Conservation (phyloP, 2,329 filamentous ascomycete species). For the Ustilaginoidea virens region DNA sequence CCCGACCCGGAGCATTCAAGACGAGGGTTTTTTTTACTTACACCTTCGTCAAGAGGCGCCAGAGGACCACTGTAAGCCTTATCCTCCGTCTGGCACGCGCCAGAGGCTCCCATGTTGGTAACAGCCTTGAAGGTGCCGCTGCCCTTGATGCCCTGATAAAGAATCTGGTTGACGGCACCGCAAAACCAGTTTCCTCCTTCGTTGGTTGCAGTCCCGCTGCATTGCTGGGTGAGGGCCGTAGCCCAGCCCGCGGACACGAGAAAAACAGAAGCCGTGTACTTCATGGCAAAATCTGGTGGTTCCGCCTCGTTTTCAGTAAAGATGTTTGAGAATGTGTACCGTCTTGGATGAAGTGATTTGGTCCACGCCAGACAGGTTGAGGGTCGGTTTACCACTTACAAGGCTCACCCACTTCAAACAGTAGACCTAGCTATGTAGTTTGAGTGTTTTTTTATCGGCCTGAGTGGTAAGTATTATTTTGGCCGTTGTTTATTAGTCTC, state of each 20-base stretch:
- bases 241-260: constrained; percentile 15
- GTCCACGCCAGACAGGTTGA: too few species aligned
- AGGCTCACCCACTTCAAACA: too few species aligned
- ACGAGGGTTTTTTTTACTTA: too few species aligned
- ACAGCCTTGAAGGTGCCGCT: constrained; percentile 50
- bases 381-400: too few species aligned
- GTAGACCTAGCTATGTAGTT: too few species aligned
- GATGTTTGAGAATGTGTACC: too few species aligned
- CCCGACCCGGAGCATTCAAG: too few species aligned
- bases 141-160: constrained; percentile 47
- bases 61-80: constrained; percentile 43
- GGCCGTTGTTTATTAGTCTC: too few species aligned
- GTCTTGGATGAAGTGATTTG: not conserved
- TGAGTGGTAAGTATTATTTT: too few species aligned
- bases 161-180: constrained; percentile 46
- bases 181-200: constrained; percentile 51
- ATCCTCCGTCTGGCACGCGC: constrained; percentile 36
- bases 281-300: constrained; percentile 12
- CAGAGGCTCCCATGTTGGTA: constrained; percentile 38
- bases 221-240: constrained; percentile 18
- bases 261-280: constrained; percentile 11
- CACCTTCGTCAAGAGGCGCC: constrained; percentile 55
- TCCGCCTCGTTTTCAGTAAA: too few species aligned
- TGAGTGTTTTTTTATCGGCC: too few species aligned
- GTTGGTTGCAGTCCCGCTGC: constrained; percentile 16